Base-by-base conservation (phyloP, 805 yeast species). In the Wickerhamomyces bisporus region DNA sequence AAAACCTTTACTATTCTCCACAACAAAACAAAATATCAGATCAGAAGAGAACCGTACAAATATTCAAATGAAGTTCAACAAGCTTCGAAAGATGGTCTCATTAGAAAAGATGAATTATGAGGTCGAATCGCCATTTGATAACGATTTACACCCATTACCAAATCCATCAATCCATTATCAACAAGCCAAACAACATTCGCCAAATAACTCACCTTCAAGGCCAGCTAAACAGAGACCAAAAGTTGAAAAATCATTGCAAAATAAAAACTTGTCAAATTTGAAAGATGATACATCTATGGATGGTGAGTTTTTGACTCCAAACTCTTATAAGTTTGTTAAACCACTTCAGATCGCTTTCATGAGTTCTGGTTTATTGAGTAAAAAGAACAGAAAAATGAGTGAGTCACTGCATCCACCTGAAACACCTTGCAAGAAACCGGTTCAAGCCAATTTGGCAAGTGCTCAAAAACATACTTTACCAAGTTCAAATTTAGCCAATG, bases 331-430 rank as follows among this genome's bases (percentile, higher is more conserved):
- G 45, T 75, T 77, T 34, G 93, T 84, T 17, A 84, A 82, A 54
- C 96, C 96, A 3, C 68, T 86, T 28, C 95, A 86, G 56, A 81
- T 89, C 0, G 95, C 93, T 13, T 86, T 86, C 59, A 71, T 77
- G 56, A 74, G 89, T 3, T 65, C 85, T 0, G 96, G 96, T 0
- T 62, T 86, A 26, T 60, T 80, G 42, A 76, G 82, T 27, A 79
- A 79, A 57, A 66, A 82, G 61, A 65, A 79, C 32, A 60, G 59
- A 60, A 64, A 65, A 56, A 50, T 58, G 54, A 60, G 36, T 39
- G 56, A 47, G 32, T 41, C 61, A 8, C 57, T 66, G 26, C 42
- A 47, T 13, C 75, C 79, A 49, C 85, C 85, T 2, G 83, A 79
- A 40, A 78, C 85, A 0, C 85, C 85, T 3, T 75, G 80, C 56